Conservation (phyloP, 78 protist genomes). For the Dictyostelium firmibasis region DNA sequence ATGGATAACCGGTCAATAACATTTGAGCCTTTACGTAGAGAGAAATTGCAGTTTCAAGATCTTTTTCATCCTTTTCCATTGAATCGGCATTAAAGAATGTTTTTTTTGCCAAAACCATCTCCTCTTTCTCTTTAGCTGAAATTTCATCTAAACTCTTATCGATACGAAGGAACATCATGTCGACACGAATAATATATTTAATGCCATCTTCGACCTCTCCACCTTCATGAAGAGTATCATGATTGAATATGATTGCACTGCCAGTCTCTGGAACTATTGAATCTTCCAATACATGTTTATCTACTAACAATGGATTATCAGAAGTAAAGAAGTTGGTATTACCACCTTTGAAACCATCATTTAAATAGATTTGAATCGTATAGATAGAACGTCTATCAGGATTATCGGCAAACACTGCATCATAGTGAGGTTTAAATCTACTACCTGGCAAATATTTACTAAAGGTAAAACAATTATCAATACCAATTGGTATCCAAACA, state of each 20-base stretch:
- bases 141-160: neutral
- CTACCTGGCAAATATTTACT: slow-evolving; percentile 55
- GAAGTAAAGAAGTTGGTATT: slow-evolving; percentile 33
- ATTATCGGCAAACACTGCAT: slow-evolving; percentile 35
- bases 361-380: slow-evolving; percentile 63
- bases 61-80: slow-evolving; percentile 37
- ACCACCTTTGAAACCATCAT: slow-evolving; percentile 65
- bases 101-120: neutral
- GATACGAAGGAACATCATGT: slow-evolving; percentile 80
- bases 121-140: neutral
- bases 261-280: slow-evolving; percentile 46
- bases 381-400: slow-evolving; percentile 45
- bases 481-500: slow-evolving; percentile 67
- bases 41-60: slow-evolving; percentile 20
- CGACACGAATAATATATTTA: slow-evolving; percentile 67
- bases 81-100: slow-evolving; percentile 47
- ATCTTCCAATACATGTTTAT: slow-evolving; percentile 15
- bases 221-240: slow-evolving; percentile 75
- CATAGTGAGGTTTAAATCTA: slow-evolving; percentile 59
- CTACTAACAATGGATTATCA: slow-evolving; percentile 28
- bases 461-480: slow-evolving; percentile 75
- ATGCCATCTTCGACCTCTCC: slow-evolving; percentile 10
- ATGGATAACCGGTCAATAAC: slow-evolving; percentile 19
- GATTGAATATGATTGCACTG: slow-evolving; percentile 61
- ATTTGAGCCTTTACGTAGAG: slow-evolving; percentile 46